Evolutionary conservation across 345 rosid species (phyloP).

Genomic region (Salix purpurea): DNA sequence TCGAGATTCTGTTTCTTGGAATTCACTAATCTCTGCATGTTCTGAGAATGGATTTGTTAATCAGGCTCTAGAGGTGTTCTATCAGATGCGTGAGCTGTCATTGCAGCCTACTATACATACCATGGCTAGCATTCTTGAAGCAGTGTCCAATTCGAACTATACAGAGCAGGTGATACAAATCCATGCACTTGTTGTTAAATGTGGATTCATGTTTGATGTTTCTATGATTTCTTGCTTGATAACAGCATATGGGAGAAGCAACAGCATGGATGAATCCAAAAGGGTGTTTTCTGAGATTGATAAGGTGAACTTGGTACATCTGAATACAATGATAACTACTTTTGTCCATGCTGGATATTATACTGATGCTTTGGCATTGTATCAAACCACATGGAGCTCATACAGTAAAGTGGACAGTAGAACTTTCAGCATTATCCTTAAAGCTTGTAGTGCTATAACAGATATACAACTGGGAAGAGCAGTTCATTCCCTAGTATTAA

Average conservation of each 20-base stretch:
- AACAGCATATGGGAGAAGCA: slow-evolving; percentile 34
- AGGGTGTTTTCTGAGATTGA: slow-evolving; percentile 24
- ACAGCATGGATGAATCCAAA: slow-evolving; percentile 19
- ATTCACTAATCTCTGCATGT: slow-evolving; percentile 39
- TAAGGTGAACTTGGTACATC: slow-evolving; percentile 18
- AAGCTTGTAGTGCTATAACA: slow-evolving; percentile 8
- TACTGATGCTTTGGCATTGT: slow-evolving; percentile 33
- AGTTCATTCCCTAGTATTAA: slow-evolving; percentile 13
- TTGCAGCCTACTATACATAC: slow-evolving; percentile 29
- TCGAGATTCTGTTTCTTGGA: slow-evolving; percentile 43
- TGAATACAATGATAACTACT: slow-evolving; percentile 26
- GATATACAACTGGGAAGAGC: slow-evolving; percentile 14
- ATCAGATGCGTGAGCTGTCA: slow-evolving; percentile 16
- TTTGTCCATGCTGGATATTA: slow-evolving; percentile 22
- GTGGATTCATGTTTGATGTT: slow-evolving; percentile 26
- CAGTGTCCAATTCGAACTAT: slow-evolving; percentile 26
- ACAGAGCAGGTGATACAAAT: slow-evolving; percentile 25
- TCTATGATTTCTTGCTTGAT: slow-evolving; percentile 35
- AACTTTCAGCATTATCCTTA: slow-evolving; percentile 16
- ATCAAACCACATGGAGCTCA: slow-evolving; percentile 12
- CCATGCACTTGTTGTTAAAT: slow-evolving; percentile 32
- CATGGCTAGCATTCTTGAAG: slow-evolving; percentile 29
- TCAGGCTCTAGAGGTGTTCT: slow-evolving; percentile 28
- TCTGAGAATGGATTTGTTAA: slow-evolving; percentile 27
- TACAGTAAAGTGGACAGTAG: slow-evolving; percentile 20